Evolutionary conservation across 352 stramenopile genomes (phyloP).

Genomic region (Phytophthora agathidicida): DNA sequence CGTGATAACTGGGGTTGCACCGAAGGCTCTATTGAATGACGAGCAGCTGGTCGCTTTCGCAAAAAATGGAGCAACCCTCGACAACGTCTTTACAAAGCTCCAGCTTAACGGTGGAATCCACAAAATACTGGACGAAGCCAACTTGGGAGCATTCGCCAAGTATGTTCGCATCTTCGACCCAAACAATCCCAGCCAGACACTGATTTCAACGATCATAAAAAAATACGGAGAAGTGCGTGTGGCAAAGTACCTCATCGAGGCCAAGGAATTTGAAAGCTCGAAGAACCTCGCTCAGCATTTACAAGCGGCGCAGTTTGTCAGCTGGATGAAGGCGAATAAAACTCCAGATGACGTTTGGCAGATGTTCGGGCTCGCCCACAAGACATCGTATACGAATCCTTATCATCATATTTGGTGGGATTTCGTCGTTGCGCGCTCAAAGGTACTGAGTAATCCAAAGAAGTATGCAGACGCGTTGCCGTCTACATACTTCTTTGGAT

Average conservation of each 20-base stretch:
- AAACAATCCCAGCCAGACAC: not conserved
- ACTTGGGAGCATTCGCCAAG: not conserved
- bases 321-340: not conserved
- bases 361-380: not conserved
- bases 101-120: slow-evolving; percentile 1
- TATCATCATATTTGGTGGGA: not conserved
- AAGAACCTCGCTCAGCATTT: not conserved
- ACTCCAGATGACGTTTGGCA: not conserved
- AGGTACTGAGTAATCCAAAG: not conserved
- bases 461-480: too few relatives aligned
- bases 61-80: not conserved
- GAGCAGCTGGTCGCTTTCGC: not conserved
- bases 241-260: not conserved
- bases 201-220: not conserved
- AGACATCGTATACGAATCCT: not conserved
- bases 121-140: not conserved
- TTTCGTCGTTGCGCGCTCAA: not conserved
- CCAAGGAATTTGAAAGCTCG: not conserved
- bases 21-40: not conserved
- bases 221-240: not conserved
- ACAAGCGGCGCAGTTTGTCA: not conserved
- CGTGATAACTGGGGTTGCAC: not conserved
- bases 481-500: too few relatives aligned
- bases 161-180: not conserved
- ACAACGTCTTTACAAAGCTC: not conserved